Evolutionary conservation across 2,329 filamentous ascomycete genomes (phyloP).

Genomic region (Scedosporium boydii): DNA sequence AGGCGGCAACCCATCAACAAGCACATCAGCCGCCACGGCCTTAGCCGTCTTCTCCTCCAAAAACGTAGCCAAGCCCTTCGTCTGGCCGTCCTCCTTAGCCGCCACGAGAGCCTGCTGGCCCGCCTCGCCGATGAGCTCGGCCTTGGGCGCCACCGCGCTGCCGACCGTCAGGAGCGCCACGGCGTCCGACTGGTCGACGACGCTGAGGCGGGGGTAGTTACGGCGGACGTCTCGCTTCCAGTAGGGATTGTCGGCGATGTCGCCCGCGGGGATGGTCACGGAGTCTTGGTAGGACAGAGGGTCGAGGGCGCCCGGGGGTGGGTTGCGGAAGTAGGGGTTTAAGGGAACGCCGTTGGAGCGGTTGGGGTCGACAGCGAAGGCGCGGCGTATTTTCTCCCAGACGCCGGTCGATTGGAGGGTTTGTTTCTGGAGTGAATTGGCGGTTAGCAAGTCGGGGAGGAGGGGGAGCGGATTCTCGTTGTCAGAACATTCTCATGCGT

Average conservation of each 20-base stretch:
- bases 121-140: constrained; percentile 63
- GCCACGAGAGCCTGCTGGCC: constrained; percentile 59
- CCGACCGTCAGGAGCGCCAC: constrained; percentile 80
- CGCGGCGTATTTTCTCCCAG: constrained; percentile 73
- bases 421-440: constrained; percentile 63
- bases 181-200: constrained; percentile 74
- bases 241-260: constrained; percentile 26
- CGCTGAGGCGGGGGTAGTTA: constrained; percentile 69
- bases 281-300: constrained; percentile 27
- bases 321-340: constrained; percentile 87
- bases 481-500: background rate
- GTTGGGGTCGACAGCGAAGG: constrained; percentile 72
- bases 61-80: constrained; percentile 58
- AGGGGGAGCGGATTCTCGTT: background rate
- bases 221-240: constrained; percentile 90
- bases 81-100: constrained; percentile 62
- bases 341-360: constrained; percentile 88
- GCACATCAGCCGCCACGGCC: constrained; percentile 55
- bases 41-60: constrained; percentile 51
- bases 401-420: constrained; percentile 82
- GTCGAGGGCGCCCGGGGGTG: constrained; percentile 40
- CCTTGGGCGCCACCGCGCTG: constrained; percentile 69
- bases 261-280: constrained; percentile 44
- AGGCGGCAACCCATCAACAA: constrained; percentile 76
- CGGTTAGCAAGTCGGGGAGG: constrained; percentile 12